Percentiles rank a stretch among this genome's conserved stretches.
These are phyloP conservation scores for Plasmodium adleri DNA, from an alignment of 169 alveolate genomes.

Conservation along the genomic window DNA sequence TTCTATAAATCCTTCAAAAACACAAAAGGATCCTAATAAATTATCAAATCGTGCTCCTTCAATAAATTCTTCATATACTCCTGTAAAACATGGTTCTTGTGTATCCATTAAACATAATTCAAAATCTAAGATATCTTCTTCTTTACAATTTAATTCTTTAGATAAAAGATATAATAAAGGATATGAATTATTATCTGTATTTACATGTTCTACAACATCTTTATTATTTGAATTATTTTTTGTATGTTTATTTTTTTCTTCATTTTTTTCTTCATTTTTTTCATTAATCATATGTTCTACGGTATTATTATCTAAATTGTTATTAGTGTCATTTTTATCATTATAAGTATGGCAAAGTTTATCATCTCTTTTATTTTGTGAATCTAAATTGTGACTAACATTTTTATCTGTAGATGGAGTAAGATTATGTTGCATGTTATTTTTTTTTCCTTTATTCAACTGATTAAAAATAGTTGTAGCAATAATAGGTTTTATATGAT, in stretches of 20 bases:
- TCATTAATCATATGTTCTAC: neutral
- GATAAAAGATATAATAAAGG: conserved; percentile 46
- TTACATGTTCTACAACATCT: neutral
- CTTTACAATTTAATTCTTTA: conserved; percentile 79
- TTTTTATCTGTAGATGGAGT: too few species aligned
- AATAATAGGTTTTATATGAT: conserved; percentile 91
- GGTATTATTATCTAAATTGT: neutral
- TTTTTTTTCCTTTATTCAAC: neutral
- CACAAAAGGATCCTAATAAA: conserved; percentile 82
- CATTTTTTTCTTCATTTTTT: neutral
- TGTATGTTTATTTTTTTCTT: neutral
- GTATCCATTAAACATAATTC: conserved; percentile 95
- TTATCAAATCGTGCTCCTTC: conserved; percentile 96
- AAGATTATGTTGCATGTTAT: too few species aligned
- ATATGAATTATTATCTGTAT: conserved; percentile 22
- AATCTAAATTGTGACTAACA: neutral
- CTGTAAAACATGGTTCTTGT: conserved; percentile 91
- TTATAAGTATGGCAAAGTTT: neutral
- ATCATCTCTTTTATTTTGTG: neutral
- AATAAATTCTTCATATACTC: conserved; percentile 95
- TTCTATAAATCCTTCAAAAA: conserved; percentile 80
- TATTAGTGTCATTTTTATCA: neutral
- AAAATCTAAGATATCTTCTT: conserved; percentile 86
- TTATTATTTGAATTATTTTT: conserved; percentile 19
- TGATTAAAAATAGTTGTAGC: conserved; percentile 69